Base-by-base conservation (phyloP, 169 alveolate species). In the Eimeria acervulina region DNA sequence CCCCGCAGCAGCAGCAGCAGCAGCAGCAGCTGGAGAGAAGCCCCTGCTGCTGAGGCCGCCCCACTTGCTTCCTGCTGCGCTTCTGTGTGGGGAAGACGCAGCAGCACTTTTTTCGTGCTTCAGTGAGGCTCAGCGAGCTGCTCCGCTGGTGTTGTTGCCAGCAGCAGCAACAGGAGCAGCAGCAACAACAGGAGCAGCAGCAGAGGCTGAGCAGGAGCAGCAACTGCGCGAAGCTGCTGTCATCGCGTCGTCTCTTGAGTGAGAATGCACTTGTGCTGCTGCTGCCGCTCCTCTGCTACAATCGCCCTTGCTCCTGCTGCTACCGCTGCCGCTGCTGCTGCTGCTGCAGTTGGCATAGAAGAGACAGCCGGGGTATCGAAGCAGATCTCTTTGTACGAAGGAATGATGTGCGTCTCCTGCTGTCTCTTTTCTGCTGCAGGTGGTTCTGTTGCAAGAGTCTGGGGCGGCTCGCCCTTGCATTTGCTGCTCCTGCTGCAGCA, bases 401-500 rank as follows among this genome's bases (percentile, higher is more conserved):
- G 59, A 1, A 1, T 51, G 15, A 51, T 51, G 15, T 17, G 15
- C 59, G 15, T 12, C 59, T 10, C 21, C 15, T 10, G 15, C 12
- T 81, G 90, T 81, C 70, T 44, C 40, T 61, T 51, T 52, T 81
- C 13, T 47, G 26, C 33, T 47, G 8, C 90, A 81, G 90, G 70
- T 81, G 90, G 90, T 81, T 81, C 26, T 81, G 90, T 72, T 81
- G 72, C 90, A 81, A 81, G 72, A 81, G 90, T 36, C 26, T 81
- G 42, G 72, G 90, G 1, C 90, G 90, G 26, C 90, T 81, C 13
- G 90, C 90, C n/a, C 90, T 81, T 3, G 90, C 90, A 6, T 81
- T 81, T n/a, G 90, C 90, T 7, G 38, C 90, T 42, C 72, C 90
- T n/a, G 66, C 90, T 47, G 90, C 90, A 81, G 90, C 90, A 47